Base-by-base conservation (phyloP, 179 eudicot genomes). In the Spergularia azorica region DNA sequence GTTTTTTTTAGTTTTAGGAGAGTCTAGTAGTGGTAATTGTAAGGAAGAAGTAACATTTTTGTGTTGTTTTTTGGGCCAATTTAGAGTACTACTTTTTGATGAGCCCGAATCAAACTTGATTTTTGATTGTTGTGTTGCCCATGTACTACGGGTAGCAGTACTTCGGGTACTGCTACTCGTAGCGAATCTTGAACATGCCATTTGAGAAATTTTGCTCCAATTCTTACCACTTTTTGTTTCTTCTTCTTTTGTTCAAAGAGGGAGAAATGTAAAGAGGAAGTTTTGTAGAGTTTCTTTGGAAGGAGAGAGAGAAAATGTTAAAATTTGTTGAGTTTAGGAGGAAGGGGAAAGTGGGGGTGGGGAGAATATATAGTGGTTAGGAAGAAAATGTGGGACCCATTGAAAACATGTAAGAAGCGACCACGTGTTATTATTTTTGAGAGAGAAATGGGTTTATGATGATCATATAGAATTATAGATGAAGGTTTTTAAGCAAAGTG, bases 371-470 rank as follows among this genome's bases (percentile, higher is more conserved):
- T 82, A 82, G 75, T 70, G 76, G 78, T 55, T 16, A 15, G 10
- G 64, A 15, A n/a, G 5, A 48, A 26, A 52, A 0, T 10, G 55
- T 12, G 57, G 77, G 81, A 26, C 61, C 77, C 69, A 51, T 1
- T 0, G 17, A 12, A 61, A 64, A 60, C 76, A 78, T 75, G 81
- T 77, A 68, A 74, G 68, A 16, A 20, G 59, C 64, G 15, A 82
- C 72, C 84, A 82, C 84, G 84, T 82, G 84, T 82, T 77, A 12
- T 20, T 52, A 52, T 67, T 59, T 79, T 72, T 32, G 59, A 61
- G 41, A 15, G 61, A 58, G 74, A 63, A 48, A 65, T 26, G 32
- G 32, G 32, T 26, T 61, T 62, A 38, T 32, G n/a, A 38, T 46
- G n/a, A 60, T 70, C n/a, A 36, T 26, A 26, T 26, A 26, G 32